Base-by-base conservation (phyloP, 2,329 filamentous ascomycete species). In the Pseudopithomyces chartarum region DNA sequence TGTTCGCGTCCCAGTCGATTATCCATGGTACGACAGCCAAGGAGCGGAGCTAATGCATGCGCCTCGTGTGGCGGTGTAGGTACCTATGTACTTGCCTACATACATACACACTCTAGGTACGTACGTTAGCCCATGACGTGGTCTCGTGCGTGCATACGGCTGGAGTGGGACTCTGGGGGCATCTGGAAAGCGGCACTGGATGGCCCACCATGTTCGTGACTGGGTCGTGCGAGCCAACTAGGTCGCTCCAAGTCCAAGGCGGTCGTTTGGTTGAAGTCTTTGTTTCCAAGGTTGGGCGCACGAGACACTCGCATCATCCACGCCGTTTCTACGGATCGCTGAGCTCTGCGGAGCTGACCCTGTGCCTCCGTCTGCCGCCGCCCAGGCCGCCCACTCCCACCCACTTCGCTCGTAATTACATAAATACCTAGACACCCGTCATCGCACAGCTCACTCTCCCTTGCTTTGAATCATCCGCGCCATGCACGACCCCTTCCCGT, bases 401-500 rank as follows among this genome's bases (percentile, higher is more conserved):
- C 39, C 38, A 26, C 48, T 51, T 33, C 36, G 38, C 53, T 39
- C 45, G 50, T 50, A 49, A 55, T n/a, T n/a, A n/a, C n/a, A n/a
- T n/a, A n/a, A n/a, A n/a, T n/a, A n/a, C n/a, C 32, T 34, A 7
- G 7, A 34, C 32, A 7, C 33, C 17, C 12, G 23, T 34, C 17
- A 33, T n/a, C 23, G 38, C 32, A 12, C 19, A 34, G 29, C 19
- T 12, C 39, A 12, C 39, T 40, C 45, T 47, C 59, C 60, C 60
- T 60, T 61, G 54, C 58, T 38, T 58, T 61, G 12, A 26, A 44
- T 29, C 55, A n/a, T 12, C 46, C 47, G 46, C 62, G 80, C 65
- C 46, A 92, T 93, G 90, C 85, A 83, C 74, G 90, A 93, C 64
- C 88, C 88, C 1, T 91, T 92, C 70, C 85, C 87, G 19, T 61